Conservation (phyloP, 495 filamentous ascomycete genomes). For the Xeromyces bisporus region DNA sequence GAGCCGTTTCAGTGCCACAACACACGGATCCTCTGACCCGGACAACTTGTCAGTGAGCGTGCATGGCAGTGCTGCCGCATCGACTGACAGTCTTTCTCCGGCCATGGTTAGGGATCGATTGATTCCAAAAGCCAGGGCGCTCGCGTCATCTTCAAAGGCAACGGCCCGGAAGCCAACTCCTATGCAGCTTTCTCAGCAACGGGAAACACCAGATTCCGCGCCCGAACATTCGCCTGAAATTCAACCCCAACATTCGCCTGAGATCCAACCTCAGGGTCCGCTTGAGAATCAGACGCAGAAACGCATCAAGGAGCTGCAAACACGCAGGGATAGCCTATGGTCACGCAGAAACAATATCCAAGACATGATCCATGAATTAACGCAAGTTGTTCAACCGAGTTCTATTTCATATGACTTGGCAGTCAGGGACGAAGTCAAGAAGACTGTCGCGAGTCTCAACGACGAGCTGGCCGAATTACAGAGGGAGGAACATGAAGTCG, state of each 20-base stretch:
- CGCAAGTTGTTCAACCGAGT: constrained; percentile 38
- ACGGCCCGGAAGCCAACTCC: constrained; percentile 35
- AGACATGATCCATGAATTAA: constrained; percentile 56
- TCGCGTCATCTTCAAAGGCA: constrained; percentile 27
- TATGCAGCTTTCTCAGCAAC: too few relatives aligned
- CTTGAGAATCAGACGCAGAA: constrained; percentile 39
- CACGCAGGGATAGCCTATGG: constrained; percentile 44
- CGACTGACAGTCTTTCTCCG: constrained; percentile 18
- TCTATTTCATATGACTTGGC: constrained; percentile 39
- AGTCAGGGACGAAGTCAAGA: constrained; percentile 50
- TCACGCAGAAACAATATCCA: constrained; percentile 54
- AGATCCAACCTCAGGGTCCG: constrained; percentile 21
- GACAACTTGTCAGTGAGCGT: constrained; percentile 22
- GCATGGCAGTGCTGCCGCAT: constrained; percentile 21
- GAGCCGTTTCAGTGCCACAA: constrained; percentile 61
- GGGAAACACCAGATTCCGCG: too few relatives aligned
- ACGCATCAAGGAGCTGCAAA: constrained; percentile 49
- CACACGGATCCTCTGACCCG: constrained; percentile 41
- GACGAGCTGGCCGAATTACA: constrained; percentile 63
- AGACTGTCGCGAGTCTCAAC: constrained; percentile 49
- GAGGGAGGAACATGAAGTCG: constrained; percentile 71
- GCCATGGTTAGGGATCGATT: constrained; percentile 35
- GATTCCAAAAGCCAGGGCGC: constrained; percentile 20
- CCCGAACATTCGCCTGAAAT: too few relatives aligned
- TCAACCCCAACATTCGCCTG: not conserved